phyloP scores from a whole-genome alignment of 78 protist genomes.

The Mantamonas sphyraenae region DNA sequence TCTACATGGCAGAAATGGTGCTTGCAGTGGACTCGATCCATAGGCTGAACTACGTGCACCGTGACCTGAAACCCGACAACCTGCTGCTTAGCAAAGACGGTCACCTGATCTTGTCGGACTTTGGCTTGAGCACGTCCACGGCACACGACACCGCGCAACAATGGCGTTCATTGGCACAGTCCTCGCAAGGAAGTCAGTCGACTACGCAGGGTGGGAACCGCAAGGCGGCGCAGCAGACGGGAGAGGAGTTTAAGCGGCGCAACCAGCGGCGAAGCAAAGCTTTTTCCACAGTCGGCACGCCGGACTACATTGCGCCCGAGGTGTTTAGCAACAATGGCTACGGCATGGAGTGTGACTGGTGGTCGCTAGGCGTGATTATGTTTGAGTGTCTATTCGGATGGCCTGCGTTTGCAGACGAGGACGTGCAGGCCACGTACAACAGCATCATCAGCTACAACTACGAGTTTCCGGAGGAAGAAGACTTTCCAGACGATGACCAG shows the following conservation, averaged over 20 bases:
- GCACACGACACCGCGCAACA: conserved; percentile 1
- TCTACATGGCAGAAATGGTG: conserved; percentile 44
- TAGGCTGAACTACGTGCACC: conserved; percentile 26
- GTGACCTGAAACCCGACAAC: conserved; percentile 36
- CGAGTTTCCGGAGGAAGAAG: no score
- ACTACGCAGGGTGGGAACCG: no score
- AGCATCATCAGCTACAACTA: no score
- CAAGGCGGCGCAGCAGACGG: no score
- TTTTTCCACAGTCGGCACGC: conserved; percentile 23
- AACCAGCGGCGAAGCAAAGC: no score
- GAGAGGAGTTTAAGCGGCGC: no score
- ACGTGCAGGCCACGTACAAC: no score
- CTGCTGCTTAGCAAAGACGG: conserved; percentile 18
- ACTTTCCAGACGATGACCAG: no score
- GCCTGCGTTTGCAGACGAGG: no score
- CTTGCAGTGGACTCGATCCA: conserved; percentile 41
- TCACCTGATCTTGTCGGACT: conserved; percentile 44
- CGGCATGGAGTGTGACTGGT: conserved; percentile 60
- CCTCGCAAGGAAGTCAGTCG: no score
- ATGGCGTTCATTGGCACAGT: no score
- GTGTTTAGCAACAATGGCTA: conserved; percentile 28
- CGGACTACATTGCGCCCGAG: conserved; percentile 68
- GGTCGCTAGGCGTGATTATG: conserved; percentile 60
- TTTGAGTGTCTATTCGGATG: no score
- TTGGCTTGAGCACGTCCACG: conserved; percentile 53